phyloP scores from a whole-genome alignment of 2,329 filamentous ascomycete species.

The Venturia oleaginea region DNA sequence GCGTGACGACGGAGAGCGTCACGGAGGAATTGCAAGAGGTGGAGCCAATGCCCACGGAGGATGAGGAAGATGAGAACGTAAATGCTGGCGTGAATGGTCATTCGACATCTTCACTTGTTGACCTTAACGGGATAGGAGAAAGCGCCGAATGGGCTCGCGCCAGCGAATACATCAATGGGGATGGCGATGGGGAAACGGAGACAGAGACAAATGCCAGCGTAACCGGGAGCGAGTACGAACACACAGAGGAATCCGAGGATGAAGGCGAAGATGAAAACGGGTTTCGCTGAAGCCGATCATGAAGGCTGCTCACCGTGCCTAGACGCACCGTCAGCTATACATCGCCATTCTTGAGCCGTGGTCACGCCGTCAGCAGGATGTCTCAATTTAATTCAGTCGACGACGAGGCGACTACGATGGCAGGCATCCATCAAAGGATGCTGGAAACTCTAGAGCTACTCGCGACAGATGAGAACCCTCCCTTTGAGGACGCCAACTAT shows the following conservation, averaged over 20 bases:
- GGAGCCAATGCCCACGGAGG: conserved; percentile 3
- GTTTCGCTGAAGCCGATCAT: neutral
- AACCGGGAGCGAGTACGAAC: conserved; percentile 8
- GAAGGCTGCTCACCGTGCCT: neutral
- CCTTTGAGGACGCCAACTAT: too few relatives aligned
- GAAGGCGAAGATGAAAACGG: conserved; percentile 4
- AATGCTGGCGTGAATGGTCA: neutral
- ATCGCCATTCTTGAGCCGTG: too few relatives aligned
- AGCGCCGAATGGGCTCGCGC: conserved; percentile 13
- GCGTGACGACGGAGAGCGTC: neutral
- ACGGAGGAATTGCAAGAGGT: conserved; percentile 4
- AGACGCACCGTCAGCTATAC: neutral
- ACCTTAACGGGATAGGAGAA: conserved; percentile 7
- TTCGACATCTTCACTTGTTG: neutral
- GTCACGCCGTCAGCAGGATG: neutral
- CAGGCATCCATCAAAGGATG: too few relatives aligned
- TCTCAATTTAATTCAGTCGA: too few relatives aligned
- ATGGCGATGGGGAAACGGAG: conserved; percentile 13
- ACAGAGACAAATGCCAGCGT: conserved; percentile 10
- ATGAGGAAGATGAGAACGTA: neutral
- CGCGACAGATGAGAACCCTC: too few relatives aligned
- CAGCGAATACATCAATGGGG: conserved; percentile 1
- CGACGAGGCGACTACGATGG: too few relatives aligned
- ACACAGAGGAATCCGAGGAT: conserved; percentile 3
- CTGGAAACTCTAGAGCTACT: too few relatives aligned